Evolutionary conservation across 257 asterid species (phyloP), one percentile per base, ranked within the genome.

Genomic region (Cordia subcordata): DNA sequence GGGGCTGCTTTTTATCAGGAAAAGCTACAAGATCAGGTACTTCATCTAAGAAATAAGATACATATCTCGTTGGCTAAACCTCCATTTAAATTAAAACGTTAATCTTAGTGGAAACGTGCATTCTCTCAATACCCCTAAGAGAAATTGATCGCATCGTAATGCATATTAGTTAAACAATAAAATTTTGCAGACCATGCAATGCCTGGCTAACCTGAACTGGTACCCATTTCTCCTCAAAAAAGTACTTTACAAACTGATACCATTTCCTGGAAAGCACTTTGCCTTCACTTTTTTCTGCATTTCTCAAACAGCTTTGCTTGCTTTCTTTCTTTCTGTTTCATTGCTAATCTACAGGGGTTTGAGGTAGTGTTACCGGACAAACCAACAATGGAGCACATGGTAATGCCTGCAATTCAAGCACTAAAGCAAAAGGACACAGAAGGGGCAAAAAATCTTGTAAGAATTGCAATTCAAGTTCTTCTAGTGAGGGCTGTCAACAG

Each of bases 351-450:
- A 9, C 58, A 72, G 78, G 74, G 70, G 0, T 67, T 62, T 54
- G 78, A 72, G 45, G 69, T 55, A 53, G 73, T 72, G 40, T 40
- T 67, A 50, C 73, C 70, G n/a, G 78, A 72, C 53, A 72, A 67
- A 46, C 67, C 68, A 17, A 72, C 70, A 5, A 58, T 47, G 58
- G 70, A 72, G 37, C 78, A 72, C 16, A 64, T 67, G 16, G 13
- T 72, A 37, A 37, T 57, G 49, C 78, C 78, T 5, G 70, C 67
- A 49, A 14, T 58, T 47, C 67, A 67, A 63, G 74, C 74, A 19
- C 40, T 57, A 57, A 44, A 53, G 20, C 19, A 64, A 16, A 67
- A 58, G 27, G 78, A 72, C 67, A 27, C 38, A 16, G 60, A 72
- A 57, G 78, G 78, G 38, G 74, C 74, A 4, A 57, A 70, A 46